Percentiles rank a stretch among this genome's conserved stretches.
Evolutionary conservation across 768 basidiomycete species (phyloP).

Genomic region (Xerocomellus chrysenteron): DNA sequence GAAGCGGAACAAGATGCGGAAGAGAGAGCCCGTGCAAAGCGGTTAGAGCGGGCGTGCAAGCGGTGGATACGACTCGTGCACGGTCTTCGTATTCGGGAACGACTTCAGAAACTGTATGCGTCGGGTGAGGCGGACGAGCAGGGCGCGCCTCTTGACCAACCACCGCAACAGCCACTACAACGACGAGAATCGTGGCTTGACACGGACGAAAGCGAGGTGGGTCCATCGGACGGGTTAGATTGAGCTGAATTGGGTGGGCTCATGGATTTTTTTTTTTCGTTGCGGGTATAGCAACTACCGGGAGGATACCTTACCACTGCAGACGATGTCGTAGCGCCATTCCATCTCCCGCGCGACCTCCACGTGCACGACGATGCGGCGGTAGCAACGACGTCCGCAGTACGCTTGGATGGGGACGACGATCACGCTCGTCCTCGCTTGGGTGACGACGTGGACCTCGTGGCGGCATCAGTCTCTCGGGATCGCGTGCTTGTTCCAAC

Average conservation of each 20-base stretch:
- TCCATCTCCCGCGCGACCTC: constrained; percentile 61
- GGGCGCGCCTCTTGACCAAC: not conserved
- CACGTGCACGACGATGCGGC: constrained; percentile 14
- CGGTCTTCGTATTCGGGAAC: constrained; percentile 81
- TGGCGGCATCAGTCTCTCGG: constrained; percentile 1
- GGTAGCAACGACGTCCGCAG: constrained; percentile 8
- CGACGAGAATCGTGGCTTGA: constrained; percentile 21
- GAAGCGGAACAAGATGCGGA: constrained; percentile 76
- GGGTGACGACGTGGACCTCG: not conserved
- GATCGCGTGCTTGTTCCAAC: constrained; percentile 5
- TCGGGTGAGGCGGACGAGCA: constrained; percentile 6
- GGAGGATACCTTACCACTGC: constrained; percentile 70
- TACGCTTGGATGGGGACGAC: not conserved
- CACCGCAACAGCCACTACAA: constrained; percentile 6
- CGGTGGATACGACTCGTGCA: constrained; percentile 87
- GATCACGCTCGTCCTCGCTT: not conserved
- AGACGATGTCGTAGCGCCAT: constrained; percentile 72
- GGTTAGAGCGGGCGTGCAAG: constrained; percentile 77
- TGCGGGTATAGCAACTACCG: constrained; percentile 15
- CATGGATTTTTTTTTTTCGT: constrained; percentile 6
- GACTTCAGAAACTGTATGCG: constrained; percentile 78
- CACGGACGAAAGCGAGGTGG: constrained; percentile 22
- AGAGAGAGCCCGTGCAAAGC: constrained; percentile 73
- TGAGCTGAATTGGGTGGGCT: constrained; percentile 12
- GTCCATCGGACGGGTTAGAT: not conserved